These are phyloP conservation scores for Aphanoascus verrucosus DNA, from an alignment of 2,329 filamentous ascomycete genomes.

Conservation along the genomic window DNA sequence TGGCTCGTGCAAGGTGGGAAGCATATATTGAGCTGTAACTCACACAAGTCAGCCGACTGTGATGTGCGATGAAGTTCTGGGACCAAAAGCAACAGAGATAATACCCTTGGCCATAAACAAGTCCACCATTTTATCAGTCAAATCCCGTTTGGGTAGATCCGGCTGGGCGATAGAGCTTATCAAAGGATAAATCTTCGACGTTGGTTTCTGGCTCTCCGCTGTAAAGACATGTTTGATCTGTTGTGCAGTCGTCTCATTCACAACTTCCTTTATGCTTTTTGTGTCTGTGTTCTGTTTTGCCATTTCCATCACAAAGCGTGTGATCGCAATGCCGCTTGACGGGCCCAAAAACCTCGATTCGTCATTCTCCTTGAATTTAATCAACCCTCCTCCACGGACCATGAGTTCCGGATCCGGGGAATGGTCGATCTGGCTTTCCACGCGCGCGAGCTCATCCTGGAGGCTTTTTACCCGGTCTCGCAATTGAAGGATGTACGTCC, in stretches of 20 bases:
- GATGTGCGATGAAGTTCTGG: not conserved
- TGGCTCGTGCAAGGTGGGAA: conserved; percentile 76
- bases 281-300: conserved; percentile 88
- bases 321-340: conserved; percentile 92
- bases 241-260: conserved; percentile 61
- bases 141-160: conserved; percentile 58
- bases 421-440: conserved; percentile 64
- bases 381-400: conserved; percentile 73
- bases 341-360: conserved; percentile 86
- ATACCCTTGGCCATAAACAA: conserved; percentile 75
- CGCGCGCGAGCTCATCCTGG: conserved; percentile 67
- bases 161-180: conserved; percentile 74
- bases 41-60: conserved; percentile 15
- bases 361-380: conserved; percentile 73
- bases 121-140: conserved; percentile 70
- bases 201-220: conserved; percentile 55
- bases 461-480: conserved; percentile 76
- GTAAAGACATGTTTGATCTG: conserved; percentile 58
- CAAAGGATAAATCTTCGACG: conserved; percentile 76
- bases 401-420: conserved; percentile 69
- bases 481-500: conserved; percentile 83
- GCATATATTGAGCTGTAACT: conserved; percentile 67
- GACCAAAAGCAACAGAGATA: conserved; percentile 22
- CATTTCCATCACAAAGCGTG: conserved; percentile 87
- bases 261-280: conserved; percentile 82